phyloP scores from a whole-genome alignment of 176 grass and related monocot species.

The Thalia dealbata region DNA sequence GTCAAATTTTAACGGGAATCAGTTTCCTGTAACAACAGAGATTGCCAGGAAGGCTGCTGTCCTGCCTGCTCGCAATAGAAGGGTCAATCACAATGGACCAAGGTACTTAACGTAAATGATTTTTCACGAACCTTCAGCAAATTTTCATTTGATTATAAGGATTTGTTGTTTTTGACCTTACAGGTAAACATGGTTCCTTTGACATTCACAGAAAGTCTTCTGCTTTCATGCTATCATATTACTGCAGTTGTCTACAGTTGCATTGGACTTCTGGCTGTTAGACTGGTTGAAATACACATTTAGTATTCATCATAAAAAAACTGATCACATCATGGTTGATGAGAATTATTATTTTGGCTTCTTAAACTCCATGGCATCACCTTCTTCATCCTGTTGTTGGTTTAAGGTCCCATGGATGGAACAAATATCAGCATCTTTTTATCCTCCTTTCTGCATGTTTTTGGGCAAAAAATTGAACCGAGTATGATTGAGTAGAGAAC shows the following conservation, averaged over 20 bases:
- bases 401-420: not conserved
- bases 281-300: not conserved
- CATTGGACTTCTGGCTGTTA: not conserved
- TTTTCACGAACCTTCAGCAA: not conserved
- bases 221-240: not conserved
- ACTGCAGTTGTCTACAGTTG: slow-evolving; percentile 1
- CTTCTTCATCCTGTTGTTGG: not conserved
- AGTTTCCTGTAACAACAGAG: slow-evolving; percentile 60
- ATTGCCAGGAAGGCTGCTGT: slow-evolving; percentile 60
- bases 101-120: slow-evolving; percentile 35
- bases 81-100: slow-evolving; percentile 51
- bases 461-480: not conserved
- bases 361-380: not conserved
- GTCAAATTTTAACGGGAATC: slow-evolving; percentile 71
- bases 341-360: not conserved
- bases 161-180: slow-evolving; percentile 12
- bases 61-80: slow-evolving; percentile 41
- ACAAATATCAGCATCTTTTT: not conserved
- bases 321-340: not conserved
- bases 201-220: not conserved
- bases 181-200: slow-evolving; percentile 66
- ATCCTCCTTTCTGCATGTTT: not conserved
- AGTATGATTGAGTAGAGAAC: not conserved
- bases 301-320: not conserved
- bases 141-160: not conserved